Evolutionary conservation across 345 rosid genomes (phyloP), one percentile per base, ranked within the genome.

Genomic region (Citrus sp.): DNA sequence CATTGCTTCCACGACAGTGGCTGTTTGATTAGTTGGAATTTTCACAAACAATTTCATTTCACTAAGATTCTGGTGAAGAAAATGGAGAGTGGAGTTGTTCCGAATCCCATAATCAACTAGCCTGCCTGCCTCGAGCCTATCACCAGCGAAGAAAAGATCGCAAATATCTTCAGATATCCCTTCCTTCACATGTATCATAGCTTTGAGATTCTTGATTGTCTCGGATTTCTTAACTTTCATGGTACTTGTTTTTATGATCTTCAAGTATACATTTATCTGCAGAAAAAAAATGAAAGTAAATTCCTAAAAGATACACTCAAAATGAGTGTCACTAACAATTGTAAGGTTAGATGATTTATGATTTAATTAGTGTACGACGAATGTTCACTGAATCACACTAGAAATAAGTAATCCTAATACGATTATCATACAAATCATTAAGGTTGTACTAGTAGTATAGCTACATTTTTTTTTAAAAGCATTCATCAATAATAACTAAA

Each of bases 241-340:
- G 70, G 78, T 73, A 24, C 70, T 59, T 14, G 83, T 84, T 75
- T 88, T 86, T 68, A 54, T 77, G 75, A 86, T 55, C 38, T 80
- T 78, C 77, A 85, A 70, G 74, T 72, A 83, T 13, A 86, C 18
- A n/a, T 80, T 77, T 38, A 77, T 81, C 90, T 82, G 74, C 42
- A 38, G 42, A 68, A 58, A 63, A 30, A 22, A 25, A 80, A 35
- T 16, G 28, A 22, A 30, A 67, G 1, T 14, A 9, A 32, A 4
- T 62, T 13, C 25, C 40, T 65, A 37, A 14, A 73, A 24, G 14
- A 9, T 13, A 62, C 65, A n/a, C 54, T 35, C 14, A 24, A 34
- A n/a, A 37, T 12, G 3, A 40, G 18, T 4, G 30, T 19, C 24
- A 21, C 7, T 14, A 78, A 30, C 10, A 61, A 42, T 10, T 9